A percentile compares a stretch with the other conserved stretches of the same genome.
Evolutionary conservation across 805 yeast genomes (phyloP).

Genomic region (Kodamaea lidongshanica): DNA sequence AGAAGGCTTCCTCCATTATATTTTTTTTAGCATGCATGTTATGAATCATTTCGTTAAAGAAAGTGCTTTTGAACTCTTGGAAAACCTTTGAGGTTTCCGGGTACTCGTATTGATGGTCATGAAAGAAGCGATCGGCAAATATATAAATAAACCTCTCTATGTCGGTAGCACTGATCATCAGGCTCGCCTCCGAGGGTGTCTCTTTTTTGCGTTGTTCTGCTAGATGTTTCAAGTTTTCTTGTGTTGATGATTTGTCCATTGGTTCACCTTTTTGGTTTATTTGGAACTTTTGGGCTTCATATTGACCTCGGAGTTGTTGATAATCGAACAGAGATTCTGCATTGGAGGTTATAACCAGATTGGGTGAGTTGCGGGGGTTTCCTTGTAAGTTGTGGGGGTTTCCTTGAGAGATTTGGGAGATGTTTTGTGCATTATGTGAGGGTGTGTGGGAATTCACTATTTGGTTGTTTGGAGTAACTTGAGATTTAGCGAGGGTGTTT

Average conservation of each 20-base stretch:
- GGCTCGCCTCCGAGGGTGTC: constrained; percentile 3
- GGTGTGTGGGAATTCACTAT: too few species aligned
- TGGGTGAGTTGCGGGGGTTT: too few species aligned
- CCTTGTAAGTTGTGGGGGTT: too few species aligned
- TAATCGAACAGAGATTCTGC: constrained; percentile 15
- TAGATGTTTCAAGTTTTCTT: constrained; percentile 7
- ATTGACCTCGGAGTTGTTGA: constrained; percentile 20
- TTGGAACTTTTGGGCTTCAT: constrained; percentile 20
- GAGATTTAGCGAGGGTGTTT: too few species aligned
- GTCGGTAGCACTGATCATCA: constrained; percentile 16
- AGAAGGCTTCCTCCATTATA: too few species aligned
- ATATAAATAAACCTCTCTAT: constrained; percentile 36
- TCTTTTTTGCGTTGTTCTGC: too few species aligned
- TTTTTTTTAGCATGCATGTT: constrained; percentile 14
- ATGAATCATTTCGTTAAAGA: constrained; percentile 36
- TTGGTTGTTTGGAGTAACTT: too few species aligned
- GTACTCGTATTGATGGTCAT: constrained; percentile 34
- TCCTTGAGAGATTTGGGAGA: too few species aligned
- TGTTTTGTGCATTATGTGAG: too few species aligned
- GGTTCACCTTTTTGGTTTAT: too few species aligned
- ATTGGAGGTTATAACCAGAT: too few species aligned
- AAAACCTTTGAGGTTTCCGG: constrained; percentile 39
- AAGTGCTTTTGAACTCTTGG: constrained; percentile 38
- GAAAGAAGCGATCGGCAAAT: constrained; percentile 39
- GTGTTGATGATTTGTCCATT: too few species aligned